Evolutionary conservation across 306 rosid species (phyloP).

Genomic region (Carpinus viminea): DNA sequence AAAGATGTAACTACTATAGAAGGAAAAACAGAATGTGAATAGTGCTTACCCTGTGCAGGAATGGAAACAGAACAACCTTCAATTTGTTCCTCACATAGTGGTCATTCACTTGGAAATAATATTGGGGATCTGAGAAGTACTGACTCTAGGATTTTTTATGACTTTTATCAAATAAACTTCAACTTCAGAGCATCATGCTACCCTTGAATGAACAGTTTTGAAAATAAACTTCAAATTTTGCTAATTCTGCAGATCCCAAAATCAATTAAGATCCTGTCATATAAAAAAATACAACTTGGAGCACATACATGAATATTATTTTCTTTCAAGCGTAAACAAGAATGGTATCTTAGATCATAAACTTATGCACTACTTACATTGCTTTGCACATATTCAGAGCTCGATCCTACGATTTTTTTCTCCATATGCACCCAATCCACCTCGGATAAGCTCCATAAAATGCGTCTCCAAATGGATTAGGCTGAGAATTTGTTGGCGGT

Average conservation of each 20-base stretch:
- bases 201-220: not conserved
- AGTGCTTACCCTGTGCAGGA: constrained; percentile 85
- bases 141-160: not conserved
- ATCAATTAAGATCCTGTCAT: not conserved
- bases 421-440: constrained; percentile 96
- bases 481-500: constrained; percentile 56
- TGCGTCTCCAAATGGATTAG: constrained; percentile 84
- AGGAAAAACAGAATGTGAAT: not conserved
- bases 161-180: not conserved
- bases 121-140: constrained; percentile 93
- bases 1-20: constrained; percentile 11
- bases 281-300: too few species aligned
- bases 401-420: constrained; percentile 89
- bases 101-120: constrained; percentile 96
- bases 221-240: not conserved
- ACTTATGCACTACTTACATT: constrained; percentile 59
- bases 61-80: constrained; percentile 93
- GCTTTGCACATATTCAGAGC: constrained; percentile 99
- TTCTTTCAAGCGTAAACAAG: not conserved
- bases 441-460: constrained; percentile 89
- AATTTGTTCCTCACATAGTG: constrained; percentile 93
- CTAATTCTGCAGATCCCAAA: not conserved
- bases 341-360: not conserved
- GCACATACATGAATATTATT: too few species aligned
- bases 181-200: not conserved